A percentile compares a stretch with the other conserved stretches of the same genome.
These are phyloP conservation scores for Termitomyces sp. DNA, from an alignment of 768 basidiomycete genomes.

Conservation along the genomic window DNA sequence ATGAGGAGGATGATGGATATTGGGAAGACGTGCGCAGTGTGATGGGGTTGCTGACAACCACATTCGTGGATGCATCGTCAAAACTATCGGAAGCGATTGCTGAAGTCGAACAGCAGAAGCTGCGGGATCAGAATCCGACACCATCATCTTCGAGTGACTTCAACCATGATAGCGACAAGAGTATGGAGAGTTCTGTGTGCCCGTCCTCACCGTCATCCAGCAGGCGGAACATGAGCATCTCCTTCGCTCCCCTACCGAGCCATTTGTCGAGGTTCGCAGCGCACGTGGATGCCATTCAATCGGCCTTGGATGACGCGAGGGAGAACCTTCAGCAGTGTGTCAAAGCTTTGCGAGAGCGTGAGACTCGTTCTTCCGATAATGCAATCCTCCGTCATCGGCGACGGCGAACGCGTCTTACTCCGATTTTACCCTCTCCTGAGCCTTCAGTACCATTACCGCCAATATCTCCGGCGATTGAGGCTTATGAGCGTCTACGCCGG, in stretches of 20 bases:
- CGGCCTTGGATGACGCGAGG: conserved; percentile 66
- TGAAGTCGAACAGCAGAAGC: conserved; percentile 45
- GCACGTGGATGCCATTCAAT: conserved; percentile 65
- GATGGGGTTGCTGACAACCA: conserved; percentile 60
- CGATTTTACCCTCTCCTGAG: conserved; percentile 13
- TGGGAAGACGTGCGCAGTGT: conserved; percentile 84
- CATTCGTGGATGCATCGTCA: conserved; percentile 59
- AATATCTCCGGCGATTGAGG: conserved; percentile 49
- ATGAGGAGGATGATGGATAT: conserved; percentile 68
- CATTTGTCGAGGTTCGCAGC: conserved; percentile 64
- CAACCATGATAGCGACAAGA: conserved; percentile 7
- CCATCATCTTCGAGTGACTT: conserved; percentile 16
- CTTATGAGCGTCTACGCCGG: conserved; percentile 70
- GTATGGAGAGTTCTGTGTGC: not conserved
- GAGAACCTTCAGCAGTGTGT: conserved; percentile 64
- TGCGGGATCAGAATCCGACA: conserved; percentile 47
- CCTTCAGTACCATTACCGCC: conserved; percentile 25
- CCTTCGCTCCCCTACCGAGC: conserved; percentile 73
- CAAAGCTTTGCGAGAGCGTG: conserved; percentile 45
- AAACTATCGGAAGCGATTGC: conserved; percentile 60
- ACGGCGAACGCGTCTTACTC: conserved; percentile 12
- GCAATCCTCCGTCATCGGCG: conserved; percentile 4
- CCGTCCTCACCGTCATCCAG: not conserved
- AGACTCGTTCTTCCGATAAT: conserved; percentile 18
- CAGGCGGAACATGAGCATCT: conserved; percentile 17